Evolutionary conservation across 2,329 filamentous ascomycete genomes (phyloP), one percentile per base, ranked within the genome.

Genomic region (Nemania bipapillata): DNA sequence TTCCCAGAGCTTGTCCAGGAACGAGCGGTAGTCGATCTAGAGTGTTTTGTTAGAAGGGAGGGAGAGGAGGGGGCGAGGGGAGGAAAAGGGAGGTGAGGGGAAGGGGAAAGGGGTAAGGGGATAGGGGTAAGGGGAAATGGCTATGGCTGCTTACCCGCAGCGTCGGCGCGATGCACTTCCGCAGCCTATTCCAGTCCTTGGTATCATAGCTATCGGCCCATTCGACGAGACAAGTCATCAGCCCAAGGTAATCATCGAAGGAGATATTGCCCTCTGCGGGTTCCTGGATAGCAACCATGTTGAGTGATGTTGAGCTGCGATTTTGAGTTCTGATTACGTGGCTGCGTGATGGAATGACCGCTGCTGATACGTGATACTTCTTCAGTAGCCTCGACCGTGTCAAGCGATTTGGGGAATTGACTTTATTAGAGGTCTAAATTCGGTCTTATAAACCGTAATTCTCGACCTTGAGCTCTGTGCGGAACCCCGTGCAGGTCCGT

Each of bases 1-100:
- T n/a, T 87, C 84, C 87, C 87, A 90, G 64, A 86, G 78, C 76
- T 86, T 86, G 77, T 87, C 83, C 60, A 88, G 84, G 78, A 90
- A 87, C 47, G 85, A 84, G 58, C 86, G 87, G 85, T 94, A 94
- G 83, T 94, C 91, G 74, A 93, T 86, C 84, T 90, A 15, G 17
- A 26, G 30, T 32, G 30, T 32, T n/a, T n/a, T n/a, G n/a, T n/a
- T n/a, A n/a, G n/a, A 11, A 28, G 47, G 20, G 28, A n/a, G 45
- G 12, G 40, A 20, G 8, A 5, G 32, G 26, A 20, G n/a, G 24
- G 56, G 6, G 45, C n/a, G 56, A 32, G 57, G 1, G 40, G 24
- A n/a, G n/a, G n/a, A n/a, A n/a, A n/a, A n/a, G n/a, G n/a, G n/a
- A n/a, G n/a, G n/a, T n/a, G n/a, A n/a, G n/a, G n/a, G n/a, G n/a